Conservation (phyloP, 2,329 filamentous ascomycete genomes). For the Chalara sp. region DNA sequence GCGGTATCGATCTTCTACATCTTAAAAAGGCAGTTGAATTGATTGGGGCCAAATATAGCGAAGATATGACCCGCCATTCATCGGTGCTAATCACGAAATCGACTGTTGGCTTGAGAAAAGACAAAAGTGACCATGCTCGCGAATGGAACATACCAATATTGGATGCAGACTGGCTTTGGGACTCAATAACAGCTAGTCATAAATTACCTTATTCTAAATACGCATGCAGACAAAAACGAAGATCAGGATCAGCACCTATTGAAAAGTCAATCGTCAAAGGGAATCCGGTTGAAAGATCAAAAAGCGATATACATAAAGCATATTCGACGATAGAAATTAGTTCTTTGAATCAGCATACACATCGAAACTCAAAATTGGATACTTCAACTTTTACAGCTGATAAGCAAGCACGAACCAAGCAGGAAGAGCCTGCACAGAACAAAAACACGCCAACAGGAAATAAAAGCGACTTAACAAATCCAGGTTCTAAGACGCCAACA, state of each 20-base stretch:
- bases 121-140: conserved; percentile 74
- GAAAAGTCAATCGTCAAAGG: conserved; percentile 1
- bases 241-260: conserved; percentile 14
- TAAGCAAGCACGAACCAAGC: conserved; percentile 8
- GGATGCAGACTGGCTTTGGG: conserved; percentile 75
- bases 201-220: conserved; percentile 42
- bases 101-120: conserved; percentile 45
- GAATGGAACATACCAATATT: conserved; percentile 78
- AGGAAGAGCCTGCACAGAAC: conserved; percentile 2
- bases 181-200: conserved; percentile 58
- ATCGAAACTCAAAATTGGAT: conserved; percentile 10
- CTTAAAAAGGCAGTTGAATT: conserved; percentile 69
- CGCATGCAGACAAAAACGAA: conserved; percentile 27
- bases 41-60: conserved; percentile 75
- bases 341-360: conserved; percentile 6
- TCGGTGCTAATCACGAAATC: conserved; percentile 63
- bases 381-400: conserved; percentile 14
- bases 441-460: neutral
- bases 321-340: conserved; percentile 5
- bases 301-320: neutral
- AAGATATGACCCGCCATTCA: conserved; percentile 64
- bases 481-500: conserved; percentile 2
- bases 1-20: conserved; percentile 78
- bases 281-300: neutral
- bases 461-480: neutral